phyloP scores from a whole-genome alignment of 108 stramenopile genomes.

The Epipyxis sp. region DNA sequence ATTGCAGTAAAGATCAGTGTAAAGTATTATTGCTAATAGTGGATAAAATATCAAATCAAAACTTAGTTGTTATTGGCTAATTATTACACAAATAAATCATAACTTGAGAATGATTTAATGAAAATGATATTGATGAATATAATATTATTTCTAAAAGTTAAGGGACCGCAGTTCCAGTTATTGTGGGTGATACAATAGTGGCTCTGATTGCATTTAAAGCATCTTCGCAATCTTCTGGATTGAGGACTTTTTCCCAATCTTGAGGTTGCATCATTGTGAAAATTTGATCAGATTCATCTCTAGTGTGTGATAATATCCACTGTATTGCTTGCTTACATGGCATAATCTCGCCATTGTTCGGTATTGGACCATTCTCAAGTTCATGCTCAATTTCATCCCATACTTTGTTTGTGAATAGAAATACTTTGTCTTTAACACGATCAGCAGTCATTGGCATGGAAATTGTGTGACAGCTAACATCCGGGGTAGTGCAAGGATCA shows the following conservation, averaged over 20 bases:
- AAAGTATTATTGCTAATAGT: too few relatives aligned
- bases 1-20: too few relatives aligned
- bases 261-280: neutral
- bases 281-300: neutral
- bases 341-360: neutral
- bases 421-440: too few relatives aligned
- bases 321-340: neutral
- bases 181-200: neutral
- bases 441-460: neutral
- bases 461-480: neutral
- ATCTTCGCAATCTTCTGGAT: neutral
- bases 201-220: neutral
- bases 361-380: neutral
- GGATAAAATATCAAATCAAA: too few relatives aligned
- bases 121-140: too few relatives aligned
- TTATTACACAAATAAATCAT: too few relatives aligned
- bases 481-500: neutral
- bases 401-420: neutral
- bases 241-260: constrained; percentile 1
- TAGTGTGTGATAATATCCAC: neutral
- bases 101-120: too few relatives aligned
- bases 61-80: too few relatives aligned
- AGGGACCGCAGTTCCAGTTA: too few relatives aligned
- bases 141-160: too few relatives aligned
- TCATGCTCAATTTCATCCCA: constrained; percentile 23